Conservation (phyloP, 2,329 filamentous ascomycete genomes). For the Scopulariopsis brevicaulis region DNA sequence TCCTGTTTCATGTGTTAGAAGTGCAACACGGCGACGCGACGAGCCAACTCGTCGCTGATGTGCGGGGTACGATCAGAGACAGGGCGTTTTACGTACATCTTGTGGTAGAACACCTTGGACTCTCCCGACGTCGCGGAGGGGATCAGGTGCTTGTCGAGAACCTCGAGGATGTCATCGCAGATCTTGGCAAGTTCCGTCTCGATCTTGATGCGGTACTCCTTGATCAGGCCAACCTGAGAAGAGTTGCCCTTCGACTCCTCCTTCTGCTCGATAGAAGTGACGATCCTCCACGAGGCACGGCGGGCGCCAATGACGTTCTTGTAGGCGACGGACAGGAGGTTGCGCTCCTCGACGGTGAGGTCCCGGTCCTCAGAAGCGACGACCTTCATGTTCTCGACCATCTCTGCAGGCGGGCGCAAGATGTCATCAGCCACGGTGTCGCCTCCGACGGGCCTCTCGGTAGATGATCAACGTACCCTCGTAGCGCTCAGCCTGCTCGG, state of each 20-base stretch:
- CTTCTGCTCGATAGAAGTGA: constrained; percentile 98
- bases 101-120: constrained; percentile 99
- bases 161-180: constrained; percentile 93
- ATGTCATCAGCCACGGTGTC: constrained; percentile 8
- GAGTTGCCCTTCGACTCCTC: constrained; percentile 98
- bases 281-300: constrained; percentile 96
- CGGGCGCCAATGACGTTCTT: constrained; percentile 98
- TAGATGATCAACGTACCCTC: constrained; percentile 54
- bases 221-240: constrained; percentile 80
- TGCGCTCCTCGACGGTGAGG: constrained; percentile 88
- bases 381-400: constrained; percentile 99
- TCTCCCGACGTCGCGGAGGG: constrained; percentile 89
- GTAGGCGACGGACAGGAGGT: constrained; percentile 95
- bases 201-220: constrained; percentile 98
- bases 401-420: constrained; percentile 50
- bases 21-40: neutral
- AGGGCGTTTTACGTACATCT: constrained; percentile 58
- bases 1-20: constrained; percentile 46
- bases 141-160: constrained; percentile 88
- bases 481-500: constrained; percentile 99
- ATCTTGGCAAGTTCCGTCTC: constrained; percentile 94
- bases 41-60: neutral
- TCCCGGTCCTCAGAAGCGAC: constrained; percentile 81
- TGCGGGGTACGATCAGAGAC: neutral
- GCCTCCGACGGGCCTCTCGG: neutral